Base-by-base conservation (phyloP, 1,139 yeast genomes). In the Saccharomyces hybrid region DNA sequence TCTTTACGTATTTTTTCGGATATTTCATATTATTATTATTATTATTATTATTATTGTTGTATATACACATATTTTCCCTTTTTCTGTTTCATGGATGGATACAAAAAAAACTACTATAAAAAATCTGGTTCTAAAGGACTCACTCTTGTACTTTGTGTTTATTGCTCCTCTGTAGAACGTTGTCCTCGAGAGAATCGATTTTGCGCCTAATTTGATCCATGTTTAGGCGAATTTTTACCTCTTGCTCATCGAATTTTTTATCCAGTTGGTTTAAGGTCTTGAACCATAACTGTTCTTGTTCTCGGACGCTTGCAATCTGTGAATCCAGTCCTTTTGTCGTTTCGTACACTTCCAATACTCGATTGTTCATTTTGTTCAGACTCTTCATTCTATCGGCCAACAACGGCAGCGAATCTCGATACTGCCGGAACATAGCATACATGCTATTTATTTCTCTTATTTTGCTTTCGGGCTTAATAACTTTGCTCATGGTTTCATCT, bases 261-360 rank as follows among this genome's bases (percentile, higher is more conserved):
- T 78, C 78, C 47, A 83, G 60, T 1, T 53, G 54, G 1, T 63
- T 60, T n/a, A 82, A 62, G 0, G 76, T 66, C 5, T 63, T 59
- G 49, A 73, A 74, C 88, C 78, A 75, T 25, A 66, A 59, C 0
- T 58, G 59, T 48, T 81, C 61, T 49, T 80, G 84, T 0, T 54
- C 54, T 41, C 70, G 63, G 57, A 82, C 60, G 3, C 69, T 68
- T 4, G 62, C 61, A 14, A 83, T 60, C 48, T 64, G 61, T 8
- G 57, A 54, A 52, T 81, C 82, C 38, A 81, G 57, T 56, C 80
- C 80, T 50, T 75, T 71, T 56, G 85, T 78, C 14, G 80, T 66
- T 51, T 70, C 72, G 34, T 82, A 72, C 1, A 87, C 82, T 56
- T 80, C 83, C 52, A 78, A 75, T 44, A 84, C 77, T 46, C 75